Conservation (phyloP, 2,329 filamentous ascomycete species). For the Trichoderma harzianum region DNA sequence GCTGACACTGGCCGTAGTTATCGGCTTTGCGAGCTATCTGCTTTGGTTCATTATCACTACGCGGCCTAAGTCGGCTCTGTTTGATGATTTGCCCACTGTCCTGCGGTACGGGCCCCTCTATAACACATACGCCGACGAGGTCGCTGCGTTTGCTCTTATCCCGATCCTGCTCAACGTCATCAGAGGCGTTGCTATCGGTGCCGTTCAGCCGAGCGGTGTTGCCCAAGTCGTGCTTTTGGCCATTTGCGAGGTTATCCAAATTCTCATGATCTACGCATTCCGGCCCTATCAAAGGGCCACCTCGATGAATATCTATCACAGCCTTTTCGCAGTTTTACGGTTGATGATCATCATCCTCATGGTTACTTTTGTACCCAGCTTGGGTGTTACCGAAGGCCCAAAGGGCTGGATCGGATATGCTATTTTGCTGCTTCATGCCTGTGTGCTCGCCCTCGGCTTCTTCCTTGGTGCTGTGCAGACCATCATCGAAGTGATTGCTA, state of each 20-base stretch:
- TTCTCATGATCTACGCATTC: constrained; percentile 84
- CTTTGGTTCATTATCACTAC: constrained; percentile 77
- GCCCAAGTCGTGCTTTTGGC: constrained; percentile 89
- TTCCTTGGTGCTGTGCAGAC: constrained; percentile 90
- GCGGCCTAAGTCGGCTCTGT: constrained; percentile 79
- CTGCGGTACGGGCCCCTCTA: constrained; percentile 90
- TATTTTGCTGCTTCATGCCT: constrained; percentile 80
- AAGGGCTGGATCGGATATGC: constrained; percentile 96
- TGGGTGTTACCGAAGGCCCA: constrained; percentile 72
- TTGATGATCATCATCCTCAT: constrained; percentile 73
- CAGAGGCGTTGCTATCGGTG: constrained; percentile 85
- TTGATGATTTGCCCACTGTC: constrained; percentile 88
- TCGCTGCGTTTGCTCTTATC: constrained; percentile 83
- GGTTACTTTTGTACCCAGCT: constrained; percentile 78
- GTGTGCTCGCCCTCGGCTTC: constrained; percentile 86
- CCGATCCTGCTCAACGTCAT: constrained; percentile 82
- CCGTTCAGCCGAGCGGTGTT: constrained; percentile 87
- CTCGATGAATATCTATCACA: constrained; percentile 96
- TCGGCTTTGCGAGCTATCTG: constrained; percentile 74
- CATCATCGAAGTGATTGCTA: constrained; percentile 80
- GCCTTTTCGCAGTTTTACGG: constrained; percentile 74
- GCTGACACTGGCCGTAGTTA: constrained; percentile 67
- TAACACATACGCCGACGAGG: constrained; percentile 95
- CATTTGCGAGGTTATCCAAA: constrained; percentile 88
- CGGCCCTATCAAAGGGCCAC: constrained; percentile 86